These are phyloP conservation scores for Stellera chamaejasme DNA, from an alignment of 345 rosid species.

Conservation along the genomic window DNA sequence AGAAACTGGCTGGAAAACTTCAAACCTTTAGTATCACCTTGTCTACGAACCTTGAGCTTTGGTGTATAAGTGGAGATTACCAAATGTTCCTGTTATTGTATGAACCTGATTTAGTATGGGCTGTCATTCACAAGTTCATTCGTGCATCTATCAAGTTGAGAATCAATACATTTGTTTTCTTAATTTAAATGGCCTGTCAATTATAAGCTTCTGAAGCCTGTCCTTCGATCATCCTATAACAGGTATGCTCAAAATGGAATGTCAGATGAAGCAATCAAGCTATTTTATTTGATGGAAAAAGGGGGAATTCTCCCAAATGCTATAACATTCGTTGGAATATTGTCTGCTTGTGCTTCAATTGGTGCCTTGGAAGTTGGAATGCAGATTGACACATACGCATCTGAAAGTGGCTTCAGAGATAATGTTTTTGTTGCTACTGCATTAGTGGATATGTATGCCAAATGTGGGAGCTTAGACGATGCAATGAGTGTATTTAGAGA, in stretches of 20 bases:
- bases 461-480: slow-evolving; percentile 64
- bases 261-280: slow-evolving; percentile 55
- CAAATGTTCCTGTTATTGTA: no score
- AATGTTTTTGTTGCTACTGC: slow-evolving; percentile 66
- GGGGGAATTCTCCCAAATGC: slow-evolving; percentile 35
- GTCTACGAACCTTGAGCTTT: no score
- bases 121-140: no score
- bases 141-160: no score
- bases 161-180: no score
- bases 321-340: slow-evolving; percentile 46
- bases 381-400: slow-evolving; percentile 47
- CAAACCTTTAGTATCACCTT: no score
- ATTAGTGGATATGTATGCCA: slow-evolving; percentile 83
- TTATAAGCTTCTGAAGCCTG: no score
- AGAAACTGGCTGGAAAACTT: no score
- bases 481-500: slow-evolving; percentile 61
- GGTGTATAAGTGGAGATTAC: no score
- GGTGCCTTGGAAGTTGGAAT: slow-evolving; percentile 76
- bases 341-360: slow-evolving; percentile 73
- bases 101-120: no score
- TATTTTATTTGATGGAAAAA: slow-evolving; percentile 50
- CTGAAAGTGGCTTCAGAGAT: slow-evolving; percentile 29
- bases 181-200: no score
- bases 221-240: slow-evolving; percentile 12
- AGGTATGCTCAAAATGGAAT: slow-evolving; percentile 83